A percentile compares a stretch with the other conserved stretches of the same genome.
Conservation (phyloP, 768 basidiomycete genomes). For the Astraeus odoratus region DNA sequence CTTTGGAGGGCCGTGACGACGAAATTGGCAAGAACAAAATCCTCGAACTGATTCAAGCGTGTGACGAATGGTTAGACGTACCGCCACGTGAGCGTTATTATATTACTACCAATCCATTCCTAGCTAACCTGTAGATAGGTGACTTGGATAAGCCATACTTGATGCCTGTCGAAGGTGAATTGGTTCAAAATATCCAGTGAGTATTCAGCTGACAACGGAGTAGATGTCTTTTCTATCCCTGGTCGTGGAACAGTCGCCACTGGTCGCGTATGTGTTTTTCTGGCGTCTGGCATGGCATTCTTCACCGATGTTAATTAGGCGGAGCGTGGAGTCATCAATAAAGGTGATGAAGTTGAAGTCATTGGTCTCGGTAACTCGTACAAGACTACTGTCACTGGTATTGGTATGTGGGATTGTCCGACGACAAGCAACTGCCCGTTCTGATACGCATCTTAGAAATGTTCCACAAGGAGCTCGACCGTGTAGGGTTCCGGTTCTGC, state of each 20-base stretch:
- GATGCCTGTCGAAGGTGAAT: constrained; percentile 80
- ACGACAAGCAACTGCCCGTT: neutral
- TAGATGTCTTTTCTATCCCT: constrained; percentile 93
- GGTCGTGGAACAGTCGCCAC: constrained; percentile 98
- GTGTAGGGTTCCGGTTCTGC: constrained; percentile 38
- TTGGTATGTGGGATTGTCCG: constrained; percentile 41
- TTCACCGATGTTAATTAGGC: constrained; percentile 39
- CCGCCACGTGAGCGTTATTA: constrained; percentile 62
- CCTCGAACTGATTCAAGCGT: constrained; percentile 72
- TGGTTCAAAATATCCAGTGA: neutral
- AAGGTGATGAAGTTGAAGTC: constrained; percentile 92
- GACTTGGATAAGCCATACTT: constrained; percentile 98
- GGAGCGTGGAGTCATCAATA: constrained; percentile 86
- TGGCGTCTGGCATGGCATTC: neutral
- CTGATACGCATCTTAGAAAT: constrained; percentile 55
- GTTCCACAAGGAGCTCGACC: constrained; percentile 99
- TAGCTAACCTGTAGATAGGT: constrained; percentile 39
- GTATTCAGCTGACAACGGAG: neutral
- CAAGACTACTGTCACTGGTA: constrained; percentile 94
- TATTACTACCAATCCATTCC: neutral
- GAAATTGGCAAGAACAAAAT: constrained; percentile 80
- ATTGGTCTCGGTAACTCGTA: constrained; percentile 73
- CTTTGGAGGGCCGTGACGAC: constrained; percentile 79
- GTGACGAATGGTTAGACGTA: constrained; percentile 92
- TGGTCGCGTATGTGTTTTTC: constrained; percentile 58